Percentiles rank a stretch among this genome's conserved stretches.
Conservation (phyloP, 2,329 filamentous ascomycete genomes). For the Hypoxylon rubiginosum region DNA sequence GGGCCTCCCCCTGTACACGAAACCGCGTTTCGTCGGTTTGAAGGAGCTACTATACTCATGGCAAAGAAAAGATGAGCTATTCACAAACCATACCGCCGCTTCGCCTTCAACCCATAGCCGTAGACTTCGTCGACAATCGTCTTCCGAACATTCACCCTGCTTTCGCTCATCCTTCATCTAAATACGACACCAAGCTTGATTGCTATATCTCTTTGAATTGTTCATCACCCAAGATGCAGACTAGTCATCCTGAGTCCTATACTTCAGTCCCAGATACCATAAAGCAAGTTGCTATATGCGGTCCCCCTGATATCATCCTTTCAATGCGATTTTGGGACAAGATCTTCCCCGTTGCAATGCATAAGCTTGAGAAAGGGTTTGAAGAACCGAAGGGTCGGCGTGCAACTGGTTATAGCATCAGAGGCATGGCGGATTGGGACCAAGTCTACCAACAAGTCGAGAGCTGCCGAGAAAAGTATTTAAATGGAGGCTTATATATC, state of each 20-base stretch:
- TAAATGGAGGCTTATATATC: not conserved
- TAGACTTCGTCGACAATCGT: constrained; percentile 1
- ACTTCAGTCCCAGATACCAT: not conserved
- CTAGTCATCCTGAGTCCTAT: not conserved
- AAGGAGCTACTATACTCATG: not conserved
- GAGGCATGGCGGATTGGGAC: not conserved
- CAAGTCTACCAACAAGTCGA: not conserved
- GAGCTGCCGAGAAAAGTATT: not conserved
- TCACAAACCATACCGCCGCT: not conserved
- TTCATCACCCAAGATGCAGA: not conserved
- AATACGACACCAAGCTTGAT: not conserved
- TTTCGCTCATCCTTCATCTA: not conserved
- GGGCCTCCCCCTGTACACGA: too few species aligned
- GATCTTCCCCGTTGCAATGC: not conserved
- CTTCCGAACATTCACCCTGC: not conserved
- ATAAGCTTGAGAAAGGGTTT: not conserved
- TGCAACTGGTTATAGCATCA: not conserved
- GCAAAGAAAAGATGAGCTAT: not conserved
- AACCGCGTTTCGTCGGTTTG: too few species aligned
- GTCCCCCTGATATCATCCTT: not conserved
- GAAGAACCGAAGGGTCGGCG: not conserved
- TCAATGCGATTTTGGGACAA: not conserved
- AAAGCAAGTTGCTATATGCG: not conserved
- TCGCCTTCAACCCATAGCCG: not conserved
- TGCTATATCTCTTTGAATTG: not conserved